These are phyloP conservation scores for Keithomyces neogunnii DNA, from an alignment of 2,329 filamentous ascomycete genomes.

Conservation along the genomic window DNA sequence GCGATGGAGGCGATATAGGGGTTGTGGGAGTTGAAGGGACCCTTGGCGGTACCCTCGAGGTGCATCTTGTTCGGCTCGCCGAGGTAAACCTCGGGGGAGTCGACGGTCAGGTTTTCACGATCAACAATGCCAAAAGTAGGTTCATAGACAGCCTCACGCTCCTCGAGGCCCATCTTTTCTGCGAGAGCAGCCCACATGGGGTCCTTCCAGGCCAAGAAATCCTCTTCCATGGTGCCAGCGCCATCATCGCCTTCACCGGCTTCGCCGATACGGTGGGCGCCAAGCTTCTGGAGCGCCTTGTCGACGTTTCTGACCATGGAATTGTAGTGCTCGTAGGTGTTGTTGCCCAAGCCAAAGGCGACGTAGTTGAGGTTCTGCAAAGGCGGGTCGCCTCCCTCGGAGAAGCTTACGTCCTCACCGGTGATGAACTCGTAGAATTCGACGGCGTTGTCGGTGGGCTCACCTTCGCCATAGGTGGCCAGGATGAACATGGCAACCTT, in stretches of 20 bases:
- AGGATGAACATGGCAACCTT: conserved; percentile 93
- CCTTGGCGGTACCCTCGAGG: conserved; percentile 73
- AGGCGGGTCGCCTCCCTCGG: conserved; percentile 62
- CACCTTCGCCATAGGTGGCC: conserved; percentile 95
- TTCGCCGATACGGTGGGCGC: conserved; percentile 73
- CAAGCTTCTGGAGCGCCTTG: conserved; percentile 70
- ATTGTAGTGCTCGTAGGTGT: conserved; percentile 99
- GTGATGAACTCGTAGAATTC: conserved; percentile 97
- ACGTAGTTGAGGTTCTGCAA: conserved; percentile 85
- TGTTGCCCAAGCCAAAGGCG: conserved; percentile 93
- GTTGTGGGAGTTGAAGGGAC: conserved; percentile 93
- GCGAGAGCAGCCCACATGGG: conserved; percentile 91
- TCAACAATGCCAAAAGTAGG: conserved; percentile 80
- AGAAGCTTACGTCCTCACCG: conserved; percentile 73
- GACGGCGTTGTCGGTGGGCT: conserved; percentile 96
- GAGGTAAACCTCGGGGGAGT: conserved; percentile 78
- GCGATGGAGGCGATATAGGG: conserved; percentile 91
- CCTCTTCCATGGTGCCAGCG: conserved; percentile 98
- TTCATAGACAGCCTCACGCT: conserved; percentile 94
- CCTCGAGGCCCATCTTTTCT: conserved; percentile 78
- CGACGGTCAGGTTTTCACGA: conserved; percentile 61
- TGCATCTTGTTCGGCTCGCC: conserved; percentile 97
- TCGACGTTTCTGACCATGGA: conserved; percentile 92
- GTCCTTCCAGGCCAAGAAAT: conserved; percentile 98
- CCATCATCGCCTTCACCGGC: conserved; percentile 96